Conservation (phyloP, 148 eudicot genomes). For the Heliosperma pusillum region DNA sequence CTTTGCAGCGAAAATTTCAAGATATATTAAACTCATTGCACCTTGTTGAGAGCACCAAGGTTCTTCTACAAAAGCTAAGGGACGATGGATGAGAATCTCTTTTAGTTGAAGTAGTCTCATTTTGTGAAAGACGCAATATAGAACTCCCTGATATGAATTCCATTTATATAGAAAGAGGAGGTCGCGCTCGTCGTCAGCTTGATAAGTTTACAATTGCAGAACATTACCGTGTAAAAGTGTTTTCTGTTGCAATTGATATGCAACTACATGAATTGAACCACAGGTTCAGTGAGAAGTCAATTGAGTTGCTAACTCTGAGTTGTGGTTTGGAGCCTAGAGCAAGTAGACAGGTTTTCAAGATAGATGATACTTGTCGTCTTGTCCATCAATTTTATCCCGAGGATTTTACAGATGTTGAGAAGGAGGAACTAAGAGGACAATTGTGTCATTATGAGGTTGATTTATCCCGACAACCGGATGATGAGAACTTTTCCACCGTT, state of each 20-base stretch:
- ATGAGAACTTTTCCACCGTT: background rate
- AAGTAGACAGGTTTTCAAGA: constrained; percentile 1
- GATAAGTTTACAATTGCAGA: background rate
- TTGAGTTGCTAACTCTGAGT: constrained; percentile 10
- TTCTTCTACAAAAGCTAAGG: constrained; percentile 8
- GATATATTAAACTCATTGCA: background rate
- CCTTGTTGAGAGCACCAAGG: background rate
- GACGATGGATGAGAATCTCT: background rate
- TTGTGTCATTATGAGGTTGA: constrained; percentile 7
- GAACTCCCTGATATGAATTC: background rate
- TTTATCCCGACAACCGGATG: background rate
- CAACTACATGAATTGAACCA: background rate
- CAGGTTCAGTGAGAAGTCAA: background rate
- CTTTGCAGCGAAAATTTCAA: no score
- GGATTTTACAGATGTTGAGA: constrained; percentile 17
- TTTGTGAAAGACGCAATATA: background rate
- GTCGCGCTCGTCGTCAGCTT: background rate
- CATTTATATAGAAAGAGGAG: background rate
- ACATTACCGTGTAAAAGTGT: background rate
- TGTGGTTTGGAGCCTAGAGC: constrained; percentile 21
- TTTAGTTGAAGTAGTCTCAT: background rate
- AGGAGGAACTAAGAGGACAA: background rate
- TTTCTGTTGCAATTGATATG: background rate
- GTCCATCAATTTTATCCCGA: constrained; percentile 19
- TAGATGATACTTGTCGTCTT: constrained; percentile 22